Evolutionary conservation across 257 asterid species (phyloP).

Genomic region (Petunia secreta): DNA sequence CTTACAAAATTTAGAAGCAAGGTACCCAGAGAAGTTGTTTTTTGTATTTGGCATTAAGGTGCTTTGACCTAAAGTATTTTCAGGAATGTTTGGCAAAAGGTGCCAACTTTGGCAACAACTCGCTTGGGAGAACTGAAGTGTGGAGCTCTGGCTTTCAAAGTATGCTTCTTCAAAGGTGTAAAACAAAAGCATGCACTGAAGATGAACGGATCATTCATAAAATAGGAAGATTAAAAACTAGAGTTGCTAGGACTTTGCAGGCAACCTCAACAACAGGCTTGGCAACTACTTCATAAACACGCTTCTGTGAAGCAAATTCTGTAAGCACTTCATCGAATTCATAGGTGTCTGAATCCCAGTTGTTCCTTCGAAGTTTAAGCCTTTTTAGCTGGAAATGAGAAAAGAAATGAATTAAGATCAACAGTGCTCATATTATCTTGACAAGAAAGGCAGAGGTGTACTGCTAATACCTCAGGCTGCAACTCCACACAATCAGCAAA

Average conservation of each 20-base stretch:
- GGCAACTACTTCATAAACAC: constrained; percentile 93
- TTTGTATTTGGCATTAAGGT: neutral
- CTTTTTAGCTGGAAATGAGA: constrained; percentile 67
- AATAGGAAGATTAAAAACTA: neutral
- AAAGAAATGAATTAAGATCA: constrained; percentile 22
- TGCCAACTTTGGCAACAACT: neutral
- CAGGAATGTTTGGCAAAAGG: neutral
- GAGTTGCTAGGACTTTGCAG: neutral
- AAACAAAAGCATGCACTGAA: neutral
- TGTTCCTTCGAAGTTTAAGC: constrained; percentile 76
- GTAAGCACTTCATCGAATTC: constrained; percentile 92
- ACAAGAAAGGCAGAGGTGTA: neutral
- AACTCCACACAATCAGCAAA: constrained; percentile 89
- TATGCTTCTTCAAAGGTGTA: neutral
- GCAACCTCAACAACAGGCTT: constrained; percentile 93
- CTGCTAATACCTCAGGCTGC: constrained; percentile 80
- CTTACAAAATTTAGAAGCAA: constrained; percentile 5
- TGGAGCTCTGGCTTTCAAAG: neutral
- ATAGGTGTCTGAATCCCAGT: constrained; percentile 90
- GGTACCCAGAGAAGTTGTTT: neutral
- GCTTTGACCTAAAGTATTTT: neutral
- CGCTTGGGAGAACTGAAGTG: neutral
- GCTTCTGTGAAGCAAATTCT: constrained; percentile 84
- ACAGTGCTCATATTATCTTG: neutral
- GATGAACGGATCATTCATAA: neutral